These are phyloP conservation scores for Glycyrrhiza uralensis DNA, from an alignment of 306 rosid species.

Conservation along the genomic window DNA sequence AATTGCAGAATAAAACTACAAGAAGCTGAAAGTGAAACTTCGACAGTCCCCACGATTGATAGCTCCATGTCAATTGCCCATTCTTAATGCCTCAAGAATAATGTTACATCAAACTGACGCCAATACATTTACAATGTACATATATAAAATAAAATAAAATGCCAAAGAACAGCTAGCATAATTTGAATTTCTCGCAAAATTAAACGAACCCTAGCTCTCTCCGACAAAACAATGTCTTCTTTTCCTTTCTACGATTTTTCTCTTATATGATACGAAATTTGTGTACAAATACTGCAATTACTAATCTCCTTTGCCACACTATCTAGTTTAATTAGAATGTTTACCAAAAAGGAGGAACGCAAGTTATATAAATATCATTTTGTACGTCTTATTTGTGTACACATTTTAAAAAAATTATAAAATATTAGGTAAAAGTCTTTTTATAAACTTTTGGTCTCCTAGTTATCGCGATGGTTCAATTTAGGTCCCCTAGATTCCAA, in stretches of 20 bases:
- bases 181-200: background rate
- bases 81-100: constrained; percentile 31
- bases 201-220: background rate
- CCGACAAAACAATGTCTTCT: background rate
- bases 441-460: no score
- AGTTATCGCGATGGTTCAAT: no score
- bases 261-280: background rate
- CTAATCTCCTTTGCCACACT: background rate
- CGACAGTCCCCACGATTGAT: constrained; percentile 23
- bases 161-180: background rate
- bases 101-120: constrained; percentile 28
- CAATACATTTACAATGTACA: background rate
- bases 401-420: no score
- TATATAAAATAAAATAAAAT: background rate
- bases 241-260: background rate
- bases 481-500: no score
- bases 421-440: no score
- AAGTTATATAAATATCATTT: no score
- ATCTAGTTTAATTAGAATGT: background rate
- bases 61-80: constrained; percentile 18
- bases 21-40: constrained; percentile 31
- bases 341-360: background rate
- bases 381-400: no score
- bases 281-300: background rate
- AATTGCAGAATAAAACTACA: constrained; percentile 12